Conservation (phyloP, 257 asterid species). For the Solanum neorickii region DNA sequence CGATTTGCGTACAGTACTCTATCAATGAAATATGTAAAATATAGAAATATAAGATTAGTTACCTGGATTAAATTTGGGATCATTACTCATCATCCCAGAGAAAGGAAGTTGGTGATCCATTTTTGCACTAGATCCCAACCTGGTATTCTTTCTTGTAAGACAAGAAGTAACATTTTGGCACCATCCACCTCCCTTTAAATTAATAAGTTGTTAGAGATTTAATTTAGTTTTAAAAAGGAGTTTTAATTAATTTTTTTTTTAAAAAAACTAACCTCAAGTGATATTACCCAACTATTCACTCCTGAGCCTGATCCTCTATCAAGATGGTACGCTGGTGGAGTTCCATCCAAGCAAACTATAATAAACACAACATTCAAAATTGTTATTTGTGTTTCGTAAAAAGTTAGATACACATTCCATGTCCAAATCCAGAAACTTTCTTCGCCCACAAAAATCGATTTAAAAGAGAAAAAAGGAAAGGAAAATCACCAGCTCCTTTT, state of each 20-base stretch:
- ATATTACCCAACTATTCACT: not conserved
- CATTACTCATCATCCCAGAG: not conserved
- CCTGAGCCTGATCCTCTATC: conserved; percentile 2
- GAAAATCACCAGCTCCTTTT: conserved; percentile 24
- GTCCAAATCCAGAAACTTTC: not conserved
- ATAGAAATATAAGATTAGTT: not conserved
- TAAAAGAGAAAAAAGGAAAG: not conserved
- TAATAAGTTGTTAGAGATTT: not conserved
- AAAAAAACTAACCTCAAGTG: conserved; percentile 1
- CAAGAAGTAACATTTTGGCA: not conserved
- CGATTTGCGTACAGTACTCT: not conserved
- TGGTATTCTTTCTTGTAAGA: not conserved
- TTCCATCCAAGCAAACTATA: conserved; percentile 9
- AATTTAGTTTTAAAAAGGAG: no score
- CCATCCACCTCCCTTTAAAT: conserved; percentile 6
- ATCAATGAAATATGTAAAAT: not conserved
- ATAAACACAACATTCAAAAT: not conserved
- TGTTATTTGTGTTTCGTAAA: not conserved
- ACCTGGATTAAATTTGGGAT: not conserved
- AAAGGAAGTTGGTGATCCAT: not conserved
- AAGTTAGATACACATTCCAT: not conserved
- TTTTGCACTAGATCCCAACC: not conserved
- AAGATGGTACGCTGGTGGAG: conserved; percentile 13
- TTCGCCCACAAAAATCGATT: not conserved
- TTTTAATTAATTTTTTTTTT: no score